Percentiles rank a stretch among this genome's conserved stretches.
phyloP scores from a whole-genome alignment of 208 protist genomes.

The Wallacemonas collosoma region DNA sequence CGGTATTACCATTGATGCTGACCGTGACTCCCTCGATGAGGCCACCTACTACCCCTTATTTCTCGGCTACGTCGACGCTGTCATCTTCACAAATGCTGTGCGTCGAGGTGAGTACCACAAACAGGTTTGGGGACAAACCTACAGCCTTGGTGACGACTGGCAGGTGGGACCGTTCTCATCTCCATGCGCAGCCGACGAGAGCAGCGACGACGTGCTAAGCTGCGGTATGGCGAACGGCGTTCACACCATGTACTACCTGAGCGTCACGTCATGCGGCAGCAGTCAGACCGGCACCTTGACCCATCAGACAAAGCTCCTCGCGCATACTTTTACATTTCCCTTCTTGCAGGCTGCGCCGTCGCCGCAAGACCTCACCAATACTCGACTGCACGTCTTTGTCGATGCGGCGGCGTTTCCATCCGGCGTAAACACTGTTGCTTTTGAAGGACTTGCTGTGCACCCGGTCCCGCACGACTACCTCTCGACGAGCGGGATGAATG shows the following conservation, averaged over 20 bases:
- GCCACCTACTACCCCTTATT: constrained; percentile 1
- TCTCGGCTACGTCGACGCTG: constrained; percentile 2
- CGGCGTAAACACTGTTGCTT: neutral
- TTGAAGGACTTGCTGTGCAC: neutral
- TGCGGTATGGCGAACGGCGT: constrained; percentile 10
- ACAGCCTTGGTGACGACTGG: constrained; percentile 3
- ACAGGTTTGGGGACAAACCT: constrained; percentile 1
- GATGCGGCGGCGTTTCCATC: neutral
- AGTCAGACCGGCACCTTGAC: no score
- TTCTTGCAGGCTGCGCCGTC: neutral
- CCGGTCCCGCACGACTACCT: constrained; percentile 1
- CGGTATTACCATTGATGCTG: neutral
- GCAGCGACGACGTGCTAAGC: neutral
- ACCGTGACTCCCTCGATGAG: neutral
- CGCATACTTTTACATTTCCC: neutral
- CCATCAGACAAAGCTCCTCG: neutral
- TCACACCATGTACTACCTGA: constrained; percentile 11
- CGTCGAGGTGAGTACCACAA: neutral
- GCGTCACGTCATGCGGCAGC: neutral
- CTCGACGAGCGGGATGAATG: neutral
- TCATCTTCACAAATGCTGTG: neutral
- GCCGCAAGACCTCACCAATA: neutral
- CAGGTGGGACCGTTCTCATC: constrained; percentile 13
- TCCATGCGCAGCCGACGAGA: neutral
- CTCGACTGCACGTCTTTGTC: constrained; percentile 1